phyloP scores from a whole-genome alignment of 257 asterid genomes.

The Euphrasia confusa region DNA sequence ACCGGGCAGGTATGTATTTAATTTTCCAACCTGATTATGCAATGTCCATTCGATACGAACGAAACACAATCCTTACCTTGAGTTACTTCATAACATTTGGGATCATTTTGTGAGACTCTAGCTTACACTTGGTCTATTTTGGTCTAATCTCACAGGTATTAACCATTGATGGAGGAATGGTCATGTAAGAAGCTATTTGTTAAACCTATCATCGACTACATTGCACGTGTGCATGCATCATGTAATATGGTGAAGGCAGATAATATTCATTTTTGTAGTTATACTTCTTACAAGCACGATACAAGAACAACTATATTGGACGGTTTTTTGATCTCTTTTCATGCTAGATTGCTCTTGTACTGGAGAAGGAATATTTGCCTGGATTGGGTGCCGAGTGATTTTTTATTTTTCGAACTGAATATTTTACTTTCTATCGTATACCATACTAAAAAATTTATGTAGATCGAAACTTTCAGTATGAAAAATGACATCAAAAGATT shows the following conservation, averaged over 20 bases:
- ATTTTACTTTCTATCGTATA: too few relatives aligned
- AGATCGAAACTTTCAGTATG: too few relatives aligned
- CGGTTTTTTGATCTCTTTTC: not conserved
- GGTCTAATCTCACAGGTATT: slow-evolving; percentile 46
- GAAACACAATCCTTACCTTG: not conserved
- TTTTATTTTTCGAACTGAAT: too few relatives aligned
- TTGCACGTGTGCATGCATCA: not conserved
- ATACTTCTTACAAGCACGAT: not conserved
- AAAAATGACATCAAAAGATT: too few relatives aligned
- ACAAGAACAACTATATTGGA: not conserved
- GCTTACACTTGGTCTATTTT: not conserved
- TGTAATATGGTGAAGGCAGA: not conserved
- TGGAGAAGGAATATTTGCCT: too few relatives aligned
- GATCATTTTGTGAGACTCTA: not conserved
- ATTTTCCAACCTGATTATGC: not conserved
- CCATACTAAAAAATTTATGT: too few relatives aligned
- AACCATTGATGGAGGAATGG: slow-evolving; percentile 95
- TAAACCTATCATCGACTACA: not conserved
- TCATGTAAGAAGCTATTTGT: slow-evolving; percentile 51
- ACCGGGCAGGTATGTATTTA: slow-evolving; percentile 71
- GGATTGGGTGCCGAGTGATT: too few relatives aligned
- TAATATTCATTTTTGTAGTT: not conserved
- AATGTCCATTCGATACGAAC: not conserved
- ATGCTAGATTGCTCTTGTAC: too few relatives aligned
- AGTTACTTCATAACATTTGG: not conserved